Conservation (phyloP, 2,329 filamentous ascomycete genomes). For the Tolypocladium sp. region DNA sequence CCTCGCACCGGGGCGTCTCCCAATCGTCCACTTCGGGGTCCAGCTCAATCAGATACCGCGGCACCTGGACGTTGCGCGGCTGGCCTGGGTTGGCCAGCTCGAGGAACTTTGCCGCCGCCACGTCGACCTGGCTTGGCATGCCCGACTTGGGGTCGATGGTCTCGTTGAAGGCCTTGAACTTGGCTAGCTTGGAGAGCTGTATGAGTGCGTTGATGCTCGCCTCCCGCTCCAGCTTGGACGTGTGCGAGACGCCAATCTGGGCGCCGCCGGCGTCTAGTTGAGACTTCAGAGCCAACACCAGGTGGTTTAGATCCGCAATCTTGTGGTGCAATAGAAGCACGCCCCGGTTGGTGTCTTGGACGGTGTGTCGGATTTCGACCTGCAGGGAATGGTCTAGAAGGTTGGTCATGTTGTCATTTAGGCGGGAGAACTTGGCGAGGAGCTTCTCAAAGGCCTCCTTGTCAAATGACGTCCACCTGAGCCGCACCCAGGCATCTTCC, state of each 20-base stretch:
- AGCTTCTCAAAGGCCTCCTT: conserved; percentile 35
- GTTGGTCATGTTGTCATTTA: conserved; percentile 40
- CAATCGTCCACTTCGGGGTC: conserved; percentile 20
- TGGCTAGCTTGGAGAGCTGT: conserved; percentile 33
- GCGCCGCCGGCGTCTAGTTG: conserved; percentile 24
- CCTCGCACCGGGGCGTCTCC: conserved; percentile 29
- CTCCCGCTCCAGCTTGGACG: conserved; percentile 24
- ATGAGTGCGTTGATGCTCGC: conserved; percentile 29
- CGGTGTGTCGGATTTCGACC: conserved; percentile 35
- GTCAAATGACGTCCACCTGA: conserved; percentile 36
- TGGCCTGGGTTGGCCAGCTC: conserved; percentile 25
- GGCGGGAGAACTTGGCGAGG: conserved; percentile 30
- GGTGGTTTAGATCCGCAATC: conserved; percentile 33
- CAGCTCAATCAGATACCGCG: conserved; percentile 24
- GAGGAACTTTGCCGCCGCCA: conserved; percentile 26
- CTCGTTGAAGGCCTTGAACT: conserved; percentile 42
- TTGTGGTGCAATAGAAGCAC: conserved; percentile 37
- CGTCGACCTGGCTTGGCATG: conserved; percentile 19
- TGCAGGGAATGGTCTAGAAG: conserved; percentile 37
- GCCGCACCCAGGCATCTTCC: conserved; percentile 20
- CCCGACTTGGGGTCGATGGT: conserved; percentile 28
- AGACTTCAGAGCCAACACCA: conserved; percentile 35
- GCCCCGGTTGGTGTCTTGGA: conserved; percentile 37
- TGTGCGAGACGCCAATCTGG: conserved; percentile 13
- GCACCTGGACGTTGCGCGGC: conserved; percentile 22